phyloP scores from a whole-genome alignment of 805 yeast species.

The Kuraishia piskuri region DNA sequence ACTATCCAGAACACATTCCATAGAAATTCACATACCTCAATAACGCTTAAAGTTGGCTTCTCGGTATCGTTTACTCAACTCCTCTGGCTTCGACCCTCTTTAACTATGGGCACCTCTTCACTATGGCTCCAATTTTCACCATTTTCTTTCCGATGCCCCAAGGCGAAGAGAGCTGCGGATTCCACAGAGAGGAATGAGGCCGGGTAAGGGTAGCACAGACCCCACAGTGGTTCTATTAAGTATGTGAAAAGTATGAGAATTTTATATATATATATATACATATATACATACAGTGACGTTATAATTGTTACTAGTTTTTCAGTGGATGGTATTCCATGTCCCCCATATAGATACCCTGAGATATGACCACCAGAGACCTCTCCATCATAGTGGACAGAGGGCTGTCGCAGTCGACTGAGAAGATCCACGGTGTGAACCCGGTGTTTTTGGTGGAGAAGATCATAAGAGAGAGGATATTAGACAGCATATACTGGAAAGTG shows the following conservation, averaged over 20 bases:
- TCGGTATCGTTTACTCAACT: not conserved
- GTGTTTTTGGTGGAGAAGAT: constrained; percentile 50
- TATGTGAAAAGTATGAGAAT: not conserved
- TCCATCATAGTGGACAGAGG: constrained; percentile 24
- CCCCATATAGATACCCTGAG: too few species aligned
- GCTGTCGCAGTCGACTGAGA: constrained; percentile 15
- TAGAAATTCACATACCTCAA: not conserved
- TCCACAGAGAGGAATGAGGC: not conserved
- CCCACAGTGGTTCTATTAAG: not conserved
- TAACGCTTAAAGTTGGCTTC: not conserved
- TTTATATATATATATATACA: too few species aligned
- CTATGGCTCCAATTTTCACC: not conserved
- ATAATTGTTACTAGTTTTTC: too few species aligned
- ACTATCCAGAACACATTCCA: too few species aligned
- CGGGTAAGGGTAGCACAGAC: not conserved
- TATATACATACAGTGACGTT: too few species aligned
- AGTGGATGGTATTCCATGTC: too few species aligned
- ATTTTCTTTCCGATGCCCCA: not conserved
- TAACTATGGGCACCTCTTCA: not conserved
- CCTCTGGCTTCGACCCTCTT: not conserved
- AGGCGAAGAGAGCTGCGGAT: not conserved
- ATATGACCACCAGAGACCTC: too few species aligned
- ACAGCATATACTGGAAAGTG: constrained; percentile 49
- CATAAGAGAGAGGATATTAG: constrained; percentile 45
- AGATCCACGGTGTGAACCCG: constrained; percentile 37